phyloP scores from a whole-genome alignment of 768 basidiomycete species.

The Mycena latifolia region DNA sequence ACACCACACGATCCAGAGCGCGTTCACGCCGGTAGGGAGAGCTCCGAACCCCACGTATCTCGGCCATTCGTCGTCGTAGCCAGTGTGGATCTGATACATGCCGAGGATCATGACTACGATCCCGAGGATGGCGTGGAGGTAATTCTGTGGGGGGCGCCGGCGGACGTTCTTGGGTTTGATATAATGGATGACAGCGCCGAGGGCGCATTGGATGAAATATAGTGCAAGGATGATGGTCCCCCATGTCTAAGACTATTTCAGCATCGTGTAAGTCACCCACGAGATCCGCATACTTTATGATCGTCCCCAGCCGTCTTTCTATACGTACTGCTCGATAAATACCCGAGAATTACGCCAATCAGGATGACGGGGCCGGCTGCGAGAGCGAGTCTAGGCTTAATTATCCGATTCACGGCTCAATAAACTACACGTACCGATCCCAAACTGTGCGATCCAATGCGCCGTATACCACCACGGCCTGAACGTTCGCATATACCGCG shows the following conservation, averaged over 20 bases:
- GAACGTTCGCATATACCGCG: not conserved
- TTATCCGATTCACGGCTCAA: not conserved
- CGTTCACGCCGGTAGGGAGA: conserved; percentile 49
- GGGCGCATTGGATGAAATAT: not conserved
- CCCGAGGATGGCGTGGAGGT: conserved; percentile 65
- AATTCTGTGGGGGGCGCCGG: not conserved
- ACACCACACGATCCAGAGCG: conserved; percentile 61
- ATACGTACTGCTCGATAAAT: not conserved
- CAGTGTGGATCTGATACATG: conserved; percentile 61
- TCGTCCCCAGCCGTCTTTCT: not conserved
- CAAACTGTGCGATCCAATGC: not conserved
- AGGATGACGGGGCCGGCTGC: not conserved
- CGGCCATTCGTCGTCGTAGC: conserved; percentile 63
- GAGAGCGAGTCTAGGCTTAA: not conserved
- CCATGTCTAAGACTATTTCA: too few species aligned
- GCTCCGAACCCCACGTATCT: conserved; percentile 54
- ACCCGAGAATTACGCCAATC: not conserved
- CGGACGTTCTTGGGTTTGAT: not conserved
- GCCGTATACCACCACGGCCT: not conserved
- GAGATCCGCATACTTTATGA: not conserved
- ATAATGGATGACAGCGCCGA: not conserved
- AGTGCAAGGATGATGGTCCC: not conserved
- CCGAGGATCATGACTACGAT: conserved; percentile 60
- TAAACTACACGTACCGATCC: not conserved
- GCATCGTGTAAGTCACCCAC: too few species aligned